Conservation (phyloP, 768 basidiomycete genomes). For the Lentinus brumalis region DNA sequence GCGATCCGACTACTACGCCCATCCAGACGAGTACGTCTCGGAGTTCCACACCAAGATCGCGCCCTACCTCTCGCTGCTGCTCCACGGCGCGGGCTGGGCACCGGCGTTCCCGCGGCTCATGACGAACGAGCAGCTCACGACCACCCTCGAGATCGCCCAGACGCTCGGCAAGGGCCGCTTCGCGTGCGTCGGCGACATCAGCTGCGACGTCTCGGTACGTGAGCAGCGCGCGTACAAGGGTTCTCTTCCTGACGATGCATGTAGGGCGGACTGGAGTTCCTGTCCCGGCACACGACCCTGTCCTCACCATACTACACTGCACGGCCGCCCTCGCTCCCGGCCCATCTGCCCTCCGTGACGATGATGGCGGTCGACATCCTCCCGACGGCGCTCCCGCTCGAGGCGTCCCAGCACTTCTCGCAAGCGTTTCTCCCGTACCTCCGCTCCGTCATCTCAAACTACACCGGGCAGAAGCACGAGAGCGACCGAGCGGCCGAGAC, state of each 20-base stretch:
- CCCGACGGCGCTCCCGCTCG: constrained; percentile 79
- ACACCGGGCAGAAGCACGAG: constrained; percentile 22
- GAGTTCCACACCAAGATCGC: constrained; percentile 76
- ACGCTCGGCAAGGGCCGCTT: constrained; percentile 58
- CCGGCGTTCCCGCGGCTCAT: constrained; percentile 78
- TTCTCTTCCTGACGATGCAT: background rate
- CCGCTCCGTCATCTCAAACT: constrained; percentile 49
- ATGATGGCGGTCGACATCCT: constrained; percentile 93
- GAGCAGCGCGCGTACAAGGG: background rate
- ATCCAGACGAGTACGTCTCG: constrained; percentile 66
- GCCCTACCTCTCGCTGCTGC: constrained; percentile 80
- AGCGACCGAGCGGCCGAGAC: constrained; percentile 31
- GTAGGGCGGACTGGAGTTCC: constrained; percentile 85
- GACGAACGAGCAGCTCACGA: constrained; percentile 60
- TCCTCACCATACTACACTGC: constrained; percentile 69
- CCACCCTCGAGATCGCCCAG: constrained; percentile 50
- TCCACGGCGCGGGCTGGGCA: constrained; percentile 89
- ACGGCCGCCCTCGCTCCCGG: constrained; percentile 42
- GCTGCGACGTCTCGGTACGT: constrained; percentile 78
- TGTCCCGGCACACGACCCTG: constrained; percentile 76
- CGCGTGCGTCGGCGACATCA: constrained; percentile 82
- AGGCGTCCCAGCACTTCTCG: constrained; percentile 81
- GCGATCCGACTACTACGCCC: constrained; percentile 71
- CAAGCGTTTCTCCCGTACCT: constrained; percentile 68
- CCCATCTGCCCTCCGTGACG: constrained; percentile 57